Evolutionary conservation across 257 asterid species (phyloP), one percentile per base, ranked within the genome.

Genomic region (Paulownia fortunei): DNA sequence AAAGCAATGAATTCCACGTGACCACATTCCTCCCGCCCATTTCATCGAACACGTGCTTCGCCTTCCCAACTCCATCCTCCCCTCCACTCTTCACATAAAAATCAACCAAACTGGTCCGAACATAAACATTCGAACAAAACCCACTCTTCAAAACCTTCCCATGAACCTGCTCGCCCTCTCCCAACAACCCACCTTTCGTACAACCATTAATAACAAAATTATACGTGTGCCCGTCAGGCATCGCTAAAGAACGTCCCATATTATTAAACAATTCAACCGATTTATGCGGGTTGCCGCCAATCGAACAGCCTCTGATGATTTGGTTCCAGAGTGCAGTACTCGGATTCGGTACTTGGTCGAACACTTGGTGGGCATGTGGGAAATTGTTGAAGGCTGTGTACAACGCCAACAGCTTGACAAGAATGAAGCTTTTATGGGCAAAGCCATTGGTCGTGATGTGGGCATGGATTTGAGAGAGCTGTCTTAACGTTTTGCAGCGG

Each of bases 1-100:
- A 83, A 37, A 94, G 86, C 86, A 92, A 60, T 2, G 95, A 83
- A 74, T 92, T 94, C 97, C 98, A 92, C 1, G 97, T 80, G 83
- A 92, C 96, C 2, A 85, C 81, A 80, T 83, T 92, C 51, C 85
- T 91, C 6, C 79, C 87, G 3, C 44, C 23, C 94, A 92, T 91
- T 87, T 92, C 96, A 55, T 82, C 92, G 64, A 94, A 94, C 90
- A 91, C 79, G 26, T 58, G 24, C 76, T 46, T 69, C 1, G 97
- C 97, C 69, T 75, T 75, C 49, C 27, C 41, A 46, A 87, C 26
- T 11, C 90, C 86, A 13, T 72, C 81, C 78, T 64, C 61, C 42
- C 78, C 81, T 21, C 91, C 90, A 72, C 81, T 74, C 81, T 88
- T 88, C 11, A 80, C 82, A 69, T 92, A 94, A 37, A 92, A 80